phyloP scores from a whole-genome alignment of 2,329 filamentous ascomycete genomes.

The Stylonectria norvegica region DNA sequence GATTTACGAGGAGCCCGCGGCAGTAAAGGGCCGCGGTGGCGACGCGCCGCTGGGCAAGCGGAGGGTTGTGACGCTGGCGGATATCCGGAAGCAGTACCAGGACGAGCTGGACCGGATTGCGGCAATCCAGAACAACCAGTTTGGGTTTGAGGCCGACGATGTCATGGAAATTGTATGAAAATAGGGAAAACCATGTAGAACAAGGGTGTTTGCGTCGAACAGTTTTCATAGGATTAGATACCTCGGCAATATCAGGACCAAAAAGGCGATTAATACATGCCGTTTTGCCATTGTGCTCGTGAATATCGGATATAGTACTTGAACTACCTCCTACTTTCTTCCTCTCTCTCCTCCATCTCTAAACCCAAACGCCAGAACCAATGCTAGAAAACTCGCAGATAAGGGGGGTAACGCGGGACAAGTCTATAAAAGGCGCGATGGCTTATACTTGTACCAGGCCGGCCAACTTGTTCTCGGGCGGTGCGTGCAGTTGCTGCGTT shows the following conservation, averaged over 20 bases:
- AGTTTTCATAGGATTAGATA: conserved; percentile 28
- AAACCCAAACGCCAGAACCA: conserved; percentile 37
- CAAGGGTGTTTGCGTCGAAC: conserved; percentile 22
- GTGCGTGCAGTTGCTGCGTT: conserved; percentile 39
- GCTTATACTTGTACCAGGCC: conserved; percentile 28
- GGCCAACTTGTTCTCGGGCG: conserved; percentile 46
- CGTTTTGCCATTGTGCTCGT: conserved; percentile 21
- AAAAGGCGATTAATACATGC: conserved; percentile 25
- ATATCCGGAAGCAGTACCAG: conserved; percentile 86
- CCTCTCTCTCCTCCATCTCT: conserved; percentile 21
- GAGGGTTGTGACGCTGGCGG: conserved; percentile 78
- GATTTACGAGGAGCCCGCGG: conserved; percentile 51
- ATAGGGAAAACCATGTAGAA: conserved; percentile 20
- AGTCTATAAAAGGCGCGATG: no score
- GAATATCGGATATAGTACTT: conserved; percentile 18
- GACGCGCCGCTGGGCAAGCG: conserved; percentile 51
- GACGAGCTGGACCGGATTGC: conserved; percentile 83
- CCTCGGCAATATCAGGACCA: conserved; percentile 28
- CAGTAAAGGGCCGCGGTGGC: conserved; percentile 21
- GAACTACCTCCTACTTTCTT: no score
- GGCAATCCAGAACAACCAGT: conserved; percentile 84
- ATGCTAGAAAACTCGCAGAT: conserved; percentile 38
- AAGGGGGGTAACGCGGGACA: no score
- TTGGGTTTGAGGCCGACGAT: conserved; percentile 64
- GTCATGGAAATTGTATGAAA: conserved; percentile 50